Base-by-base conservation (phyloP, 345 rosid genomes). In the Brassica rapa region DNA sequence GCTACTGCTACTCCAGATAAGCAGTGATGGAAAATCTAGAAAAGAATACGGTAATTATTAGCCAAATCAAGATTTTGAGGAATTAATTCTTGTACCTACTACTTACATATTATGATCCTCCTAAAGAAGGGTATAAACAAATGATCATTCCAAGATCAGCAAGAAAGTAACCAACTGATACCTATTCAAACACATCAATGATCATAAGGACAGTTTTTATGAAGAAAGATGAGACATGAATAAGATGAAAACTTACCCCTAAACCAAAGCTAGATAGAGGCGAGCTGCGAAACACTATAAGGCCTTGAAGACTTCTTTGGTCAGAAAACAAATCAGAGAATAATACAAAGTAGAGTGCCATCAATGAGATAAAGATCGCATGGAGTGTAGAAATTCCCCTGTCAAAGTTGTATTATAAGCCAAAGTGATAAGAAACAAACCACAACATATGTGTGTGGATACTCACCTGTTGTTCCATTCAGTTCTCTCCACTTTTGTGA, bases 391-490 rank as follows among this genome's bases (percentile, higher is more conserved):
- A 94, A 77, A 92, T 83, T 3, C 88, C 94, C 75, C 97, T 94
- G 92, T 77, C 73, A 79, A 61, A 74, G 72, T 62, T 33, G 7
- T 53, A 56, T 55, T 29, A 63, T 59, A 66, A 29, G 59, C 49
- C 21, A 41, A 72, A 67, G 41, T 73, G 39, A 62, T 51, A 35
- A 12, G 59, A 33, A n/a, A 8, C 53, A 79, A 66, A 62, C 33
- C 56, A 14, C 56, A 49, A n/a, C 56, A n/a, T 49, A 49, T 49
- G 5, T 49, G 33, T 41, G 27, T 19, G 11, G 8, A 9, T 12
- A 64, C 81, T 83, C 74, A 92, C 98, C 97, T 85, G 60, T 94
- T 92, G 78, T 90, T 92, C 98, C 98, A 94, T 73, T 94, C 97
- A 61, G 83, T 71, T 63, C 86, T 85, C 68, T 94, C 89, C 35